phyloP scores from a whole-genome alignment of 1,284 basidiomycete species.

The Spongispora temasekensis region DNA sequence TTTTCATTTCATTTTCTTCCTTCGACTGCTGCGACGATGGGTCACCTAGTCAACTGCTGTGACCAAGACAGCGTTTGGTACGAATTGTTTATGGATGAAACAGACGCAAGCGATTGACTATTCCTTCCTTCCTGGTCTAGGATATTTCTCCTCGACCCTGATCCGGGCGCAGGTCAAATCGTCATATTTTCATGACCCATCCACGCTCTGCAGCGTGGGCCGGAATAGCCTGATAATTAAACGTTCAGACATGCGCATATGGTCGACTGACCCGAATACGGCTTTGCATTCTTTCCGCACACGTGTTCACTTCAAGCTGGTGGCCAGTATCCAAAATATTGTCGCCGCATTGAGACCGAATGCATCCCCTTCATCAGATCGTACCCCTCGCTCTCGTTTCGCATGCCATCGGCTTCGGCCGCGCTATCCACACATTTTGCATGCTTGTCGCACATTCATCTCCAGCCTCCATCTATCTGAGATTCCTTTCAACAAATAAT shows the following conservation, averaged over 20 bases:
- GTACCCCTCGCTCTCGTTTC: background rate
- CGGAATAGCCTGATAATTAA: constrained; percentile 10
- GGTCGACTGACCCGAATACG: constrained; percentile 3
- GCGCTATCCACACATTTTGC: background rate
- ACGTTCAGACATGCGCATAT: background rate
- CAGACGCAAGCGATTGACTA: constrained; percentile 10
- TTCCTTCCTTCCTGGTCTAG: constrained; percentile 7
- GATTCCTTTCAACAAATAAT: background rate
- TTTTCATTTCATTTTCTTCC: constrained; percentile 1
- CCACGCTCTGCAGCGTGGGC: too few species aligned
- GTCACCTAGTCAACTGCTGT: background rate
- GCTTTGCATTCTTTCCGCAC: background rate
- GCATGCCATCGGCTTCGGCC: background rate
- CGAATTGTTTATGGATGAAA: constrained; percentile 6
- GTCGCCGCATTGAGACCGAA: constrained; percentile 1
- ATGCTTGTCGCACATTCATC: constrained; percentile 2
- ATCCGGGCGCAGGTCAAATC: background rate
- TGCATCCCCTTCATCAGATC: background rate
- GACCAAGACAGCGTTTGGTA: constrained; percentile 12
- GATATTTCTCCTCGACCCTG: constrained; percentile 1
- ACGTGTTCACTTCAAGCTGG: constrained; percentile 2
- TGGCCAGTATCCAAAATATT: background rate
- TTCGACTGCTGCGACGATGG: constrained; percentile 2
- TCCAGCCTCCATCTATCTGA: background rate
- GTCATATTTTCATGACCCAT: constrained; percentile 2